These are phyloP conservation scores for Daldinia loculata DNA, from an alignment of 495 filamentous ascomycete genomes.

Conservation along the genomic window DNA sequence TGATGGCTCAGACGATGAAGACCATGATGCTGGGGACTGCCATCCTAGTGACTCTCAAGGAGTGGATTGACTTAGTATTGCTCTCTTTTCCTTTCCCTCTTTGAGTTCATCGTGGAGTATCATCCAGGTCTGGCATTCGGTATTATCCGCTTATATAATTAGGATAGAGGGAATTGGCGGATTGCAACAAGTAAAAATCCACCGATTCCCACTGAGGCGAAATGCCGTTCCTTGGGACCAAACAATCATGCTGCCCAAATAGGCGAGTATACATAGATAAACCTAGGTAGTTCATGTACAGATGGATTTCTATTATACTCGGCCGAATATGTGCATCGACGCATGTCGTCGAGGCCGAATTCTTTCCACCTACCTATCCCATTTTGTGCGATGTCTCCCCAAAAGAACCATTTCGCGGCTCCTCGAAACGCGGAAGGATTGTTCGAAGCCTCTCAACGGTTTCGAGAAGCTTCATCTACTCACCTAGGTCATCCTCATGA, in stretches of 20 bases:
- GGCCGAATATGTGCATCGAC: not conserved
- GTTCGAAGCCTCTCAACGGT: conserved; percentile 21
- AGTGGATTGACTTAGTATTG: not conserved
- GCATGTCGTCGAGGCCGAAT: not conserved
- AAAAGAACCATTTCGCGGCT: not conserved
- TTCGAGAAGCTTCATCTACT: conserved; percentile 23
- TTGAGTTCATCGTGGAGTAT: not conserved
- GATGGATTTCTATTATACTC: not conserved
- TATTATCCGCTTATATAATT: conserved; percentile 17
- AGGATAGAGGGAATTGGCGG: conserved; percentile 14
- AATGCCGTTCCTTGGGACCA: not conserved
- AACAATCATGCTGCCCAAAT: not conserved
- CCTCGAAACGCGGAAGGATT: conserved; percentile 38
- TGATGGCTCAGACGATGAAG: too few species aligned
- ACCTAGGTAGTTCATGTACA: not conserved
- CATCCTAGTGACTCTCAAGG: not conserved
- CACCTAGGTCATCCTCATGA: conserved; percentile 17
- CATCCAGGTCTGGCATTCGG: not conserved
- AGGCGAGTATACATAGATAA: not conserved
- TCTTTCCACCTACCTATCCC: conserved; percentile 5
- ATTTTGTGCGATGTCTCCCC: not conserved
- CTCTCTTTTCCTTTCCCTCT: not conserved
- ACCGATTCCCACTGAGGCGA: conserved; percentile 4
- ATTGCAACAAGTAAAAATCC: conserved; percentile 18
- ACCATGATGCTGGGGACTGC: not conserved